phyloP scores from a whole-genome alignment of 2,329 filamentous ascomycete genomes.

The Sporothrix phasma region DNA sequence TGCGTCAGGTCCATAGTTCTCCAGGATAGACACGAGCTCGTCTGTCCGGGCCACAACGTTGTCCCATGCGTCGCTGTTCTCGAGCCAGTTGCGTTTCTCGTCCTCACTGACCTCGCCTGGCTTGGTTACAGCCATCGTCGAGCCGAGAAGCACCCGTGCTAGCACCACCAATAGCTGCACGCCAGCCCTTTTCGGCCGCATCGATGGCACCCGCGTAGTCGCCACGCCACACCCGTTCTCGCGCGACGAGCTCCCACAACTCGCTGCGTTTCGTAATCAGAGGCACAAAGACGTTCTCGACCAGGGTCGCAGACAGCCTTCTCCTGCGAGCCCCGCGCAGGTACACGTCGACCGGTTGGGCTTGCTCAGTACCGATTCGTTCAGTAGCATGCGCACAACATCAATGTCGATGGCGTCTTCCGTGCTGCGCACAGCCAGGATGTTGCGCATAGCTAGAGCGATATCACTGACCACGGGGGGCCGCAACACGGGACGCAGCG shows the following conservation, averaged over 20 bases:
- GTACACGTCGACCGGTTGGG: slow-evolving; percentile 26
- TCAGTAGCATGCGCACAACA: slow-evolving; percentile 61
- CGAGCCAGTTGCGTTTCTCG: slow-evolving; percentile 42
- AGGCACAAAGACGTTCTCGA: slow-evolving; percentile 67
- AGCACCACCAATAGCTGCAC: slow-evolving; percentile 45
- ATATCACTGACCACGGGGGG: slow-evolving; percentile 70
- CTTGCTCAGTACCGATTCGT: slow-evolving; percentile 51
- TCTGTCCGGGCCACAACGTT: slow-evolving; percentile 68
- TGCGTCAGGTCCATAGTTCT: slow-evolving; percentile 60
- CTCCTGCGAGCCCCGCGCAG: slow-evolving; percentile 48
- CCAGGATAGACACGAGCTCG: slow-evolving; percentile 71
- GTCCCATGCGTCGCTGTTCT: slow-evolving; percentile 56
- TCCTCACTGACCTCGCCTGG: slow-evolving; percentile 18
- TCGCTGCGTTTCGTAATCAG: slow-evolving; percentile 71
- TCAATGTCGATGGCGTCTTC: slow-evolving; percentile 71
- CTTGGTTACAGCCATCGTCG: slow-evolving; percentile 29
- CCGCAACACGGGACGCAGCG: slow-evolving; percentile 62
- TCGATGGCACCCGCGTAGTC: slow-evolving; percentile 66
- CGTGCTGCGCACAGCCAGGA: slow-evolving; percentile 67
- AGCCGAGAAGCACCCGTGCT: slow-evolving; percentile 29
- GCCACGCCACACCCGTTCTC: slow-evolving; percentile 61
- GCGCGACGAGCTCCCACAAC: slow-evolving; percentile 66
- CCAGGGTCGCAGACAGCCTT: slow-evolving; percentile 57
- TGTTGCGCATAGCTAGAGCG: slow-evolving; percentile 59
- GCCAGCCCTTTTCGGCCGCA: slow-evolving; percentile 83